These are phyloP conservation scores for Punica granatum DNA, from an alignment of 345 rosid genomes.

Conservation along the genomic window DNA sequence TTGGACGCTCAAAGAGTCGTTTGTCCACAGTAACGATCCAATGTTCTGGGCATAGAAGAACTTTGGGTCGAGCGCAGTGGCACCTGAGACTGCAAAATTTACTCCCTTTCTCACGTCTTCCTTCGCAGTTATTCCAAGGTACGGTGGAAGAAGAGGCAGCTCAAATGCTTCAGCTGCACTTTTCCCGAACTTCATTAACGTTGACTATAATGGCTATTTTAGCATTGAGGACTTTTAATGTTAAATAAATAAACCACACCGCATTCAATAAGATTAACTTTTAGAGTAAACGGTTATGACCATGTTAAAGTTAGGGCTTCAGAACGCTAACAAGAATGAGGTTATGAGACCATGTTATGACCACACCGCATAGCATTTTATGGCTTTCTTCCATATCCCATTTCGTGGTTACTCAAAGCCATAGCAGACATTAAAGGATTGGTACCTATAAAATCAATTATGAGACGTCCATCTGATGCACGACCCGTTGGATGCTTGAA, in stretches of 20 bases:
- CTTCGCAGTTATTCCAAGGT: conserved; percentile 21
- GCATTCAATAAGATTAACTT: too few relatives aligned
- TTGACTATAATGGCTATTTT: too few relatives aligned
- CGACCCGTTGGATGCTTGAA: conserved; percentile 53
- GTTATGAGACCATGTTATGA: too few relatives aligned
- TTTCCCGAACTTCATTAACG: too few relatives aligned
- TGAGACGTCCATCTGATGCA: conserved; percentile 65
- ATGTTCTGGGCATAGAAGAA: conserved; percentile 28
- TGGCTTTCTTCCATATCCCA: too few relatives aligned
- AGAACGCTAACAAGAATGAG: too few relatives aligned
- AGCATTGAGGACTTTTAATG: too few relatives aligned
- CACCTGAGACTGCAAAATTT: conserved; percentile 70
- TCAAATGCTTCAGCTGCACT: conserved; percentile 55
- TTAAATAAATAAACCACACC: too few relatives aligned
- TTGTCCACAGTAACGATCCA: conserved; percentile 28
- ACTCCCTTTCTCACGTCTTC: conserved; percentile 21
- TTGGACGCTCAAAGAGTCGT: conserved; percentile 40
- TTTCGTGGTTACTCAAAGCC: too few relatives aligned
- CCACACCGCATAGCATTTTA: too few relatives aligned
- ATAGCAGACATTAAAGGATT: neutral
- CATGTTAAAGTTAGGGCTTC: too few relatives aligned
- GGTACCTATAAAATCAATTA: conserved; percentile 61
- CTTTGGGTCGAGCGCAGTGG: conserved; percentile 41
- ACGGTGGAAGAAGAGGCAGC: conserved; percentile 43
- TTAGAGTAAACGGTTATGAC: too few relatives aligned